Percentiles rank a stretch among this genome's conserved stretches.
Evolutionary conservation across 192 early-diverging fungal genomes (phyloP).

Genomic region (Podila minutissima): DNA sequence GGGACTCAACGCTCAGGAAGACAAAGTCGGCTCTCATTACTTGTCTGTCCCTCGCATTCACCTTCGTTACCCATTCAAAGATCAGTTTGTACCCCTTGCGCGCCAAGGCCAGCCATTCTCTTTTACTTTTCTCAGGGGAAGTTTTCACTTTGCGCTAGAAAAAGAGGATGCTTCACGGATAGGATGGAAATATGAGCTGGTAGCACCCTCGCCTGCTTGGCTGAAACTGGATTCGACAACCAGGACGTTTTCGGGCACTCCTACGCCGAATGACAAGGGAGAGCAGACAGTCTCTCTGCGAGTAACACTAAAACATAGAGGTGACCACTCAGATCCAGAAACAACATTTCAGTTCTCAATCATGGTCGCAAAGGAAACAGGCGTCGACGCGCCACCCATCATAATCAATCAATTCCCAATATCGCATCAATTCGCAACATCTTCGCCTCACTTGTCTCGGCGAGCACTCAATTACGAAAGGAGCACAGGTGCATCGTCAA

Average conservation of each 20-base stretch:
- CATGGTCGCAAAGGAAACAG: background rate
- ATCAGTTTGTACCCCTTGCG: too few species aligned
- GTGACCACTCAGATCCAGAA: background rate
- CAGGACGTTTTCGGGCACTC: constrained; percentile 8
- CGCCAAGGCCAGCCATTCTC: too few species aligned
- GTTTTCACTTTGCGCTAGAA: background rate
- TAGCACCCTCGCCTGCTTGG: background rate
- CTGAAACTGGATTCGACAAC: constrained; percentile 3
- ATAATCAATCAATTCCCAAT: background rate
- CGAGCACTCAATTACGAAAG: background rate
- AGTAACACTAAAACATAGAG: too few species aligned
- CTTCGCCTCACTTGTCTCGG: background rate
- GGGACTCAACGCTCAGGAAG: too few species aligned
- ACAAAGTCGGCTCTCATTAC: too few species aligned
- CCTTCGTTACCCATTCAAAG: too few species aligned
- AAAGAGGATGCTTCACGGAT: background rate
- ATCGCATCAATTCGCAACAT: background rate
- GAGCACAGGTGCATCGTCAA: background rate
- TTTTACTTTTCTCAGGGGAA: too few species aligned
- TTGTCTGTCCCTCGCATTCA: too few species aligned
- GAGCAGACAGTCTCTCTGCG: constrained; percentile 3
- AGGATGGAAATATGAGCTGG: background rate
- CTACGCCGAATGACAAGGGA: constrained; percentile 1
- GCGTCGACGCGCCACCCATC: background rate
- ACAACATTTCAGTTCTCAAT: background rate